Evolutionary conservation across 2,329 filamentous ascomycete species (phyloP).

Genomic region (Pseudogymnoascus sp.): DNA sequence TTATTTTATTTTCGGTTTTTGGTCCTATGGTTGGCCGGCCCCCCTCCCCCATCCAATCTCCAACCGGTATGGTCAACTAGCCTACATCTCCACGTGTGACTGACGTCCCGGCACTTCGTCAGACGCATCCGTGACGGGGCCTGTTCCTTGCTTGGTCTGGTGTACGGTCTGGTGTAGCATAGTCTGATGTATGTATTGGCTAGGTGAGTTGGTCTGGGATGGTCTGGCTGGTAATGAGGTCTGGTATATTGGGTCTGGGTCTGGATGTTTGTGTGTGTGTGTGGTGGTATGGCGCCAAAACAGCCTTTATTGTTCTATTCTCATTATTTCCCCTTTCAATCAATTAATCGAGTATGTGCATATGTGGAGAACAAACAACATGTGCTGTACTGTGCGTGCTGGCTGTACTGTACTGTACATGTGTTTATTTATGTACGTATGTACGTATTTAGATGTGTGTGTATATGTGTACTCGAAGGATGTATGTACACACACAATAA

Average conservation of each 20-base stretch:
- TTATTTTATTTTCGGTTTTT: neutral
- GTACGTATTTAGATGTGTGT: neutral
- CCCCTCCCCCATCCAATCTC: neutral
- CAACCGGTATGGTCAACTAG: neutral
- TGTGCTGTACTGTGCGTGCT: neutral
- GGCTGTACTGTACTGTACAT: neutral
- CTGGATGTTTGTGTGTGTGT: neutral
- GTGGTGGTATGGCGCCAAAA: neutral
- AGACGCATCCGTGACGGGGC: neutral
- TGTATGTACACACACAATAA: neutral
- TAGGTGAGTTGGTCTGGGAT: neutral
- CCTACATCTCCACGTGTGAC: neutral
- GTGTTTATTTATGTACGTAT: neutral
- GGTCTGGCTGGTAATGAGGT: neutral
- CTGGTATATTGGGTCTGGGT: neutral
- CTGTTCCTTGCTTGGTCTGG: conserved; percentile 1
- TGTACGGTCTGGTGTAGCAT: neutral
- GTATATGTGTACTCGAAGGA: neutral
- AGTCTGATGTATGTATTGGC: neutral
- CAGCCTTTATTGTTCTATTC: neutral
- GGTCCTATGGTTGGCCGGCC: neutral
- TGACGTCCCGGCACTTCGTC: conserved; percentile 2
- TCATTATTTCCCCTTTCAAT: neutral
- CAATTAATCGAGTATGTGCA: neutral
- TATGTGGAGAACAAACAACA: neutral